Percentiles rank a stretch among this genome's conserved stretches.
These are phyloP conservation scores for Xylariomycetidae sp. DNA, from an alignment of 2,329 filamentous ascomycete species.

Conservation along the genomic window DNA sequence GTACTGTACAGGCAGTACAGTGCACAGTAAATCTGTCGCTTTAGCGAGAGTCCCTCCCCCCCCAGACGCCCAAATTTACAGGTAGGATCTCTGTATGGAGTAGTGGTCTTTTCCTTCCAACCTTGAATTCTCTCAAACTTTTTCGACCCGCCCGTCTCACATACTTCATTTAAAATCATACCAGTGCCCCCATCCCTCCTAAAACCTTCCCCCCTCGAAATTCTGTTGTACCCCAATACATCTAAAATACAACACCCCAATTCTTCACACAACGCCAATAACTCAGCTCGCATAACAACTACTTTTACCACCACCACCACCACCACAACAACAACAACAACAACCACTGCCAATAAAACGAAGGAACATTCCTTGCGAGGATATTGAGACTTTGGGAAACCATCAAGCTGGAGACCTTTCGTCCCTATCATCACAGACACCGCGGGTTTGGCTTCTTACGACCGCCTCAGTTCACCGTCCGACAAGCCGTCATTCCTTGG, in stretches of 20 bases:
- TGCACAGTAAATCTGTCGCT: too few relatives aligned
- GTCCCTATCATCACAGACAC: too few relatives aligned
- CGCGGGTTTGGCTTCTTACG: too few relatives aligned
- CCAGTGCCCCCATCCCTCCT: constrained; percentile 28
- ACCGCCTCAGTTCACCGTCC: too few relatives aligned
- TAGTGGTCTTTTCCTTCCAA: too few relatives aligned
- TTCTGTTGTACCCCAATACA: too few relatives aligned
- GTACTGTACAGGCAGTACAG: too few relatives aligned
- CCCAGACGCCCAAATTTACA: too few relatives aligned
- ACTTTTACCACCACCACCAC: constrained; percentile 5
- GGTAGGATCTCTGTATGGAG: too few relatives aligned
- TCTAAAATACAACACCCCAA: constrained; percentile 20
- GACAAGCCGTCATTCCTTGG: background rate
- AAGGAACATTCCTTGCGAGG: background rate
- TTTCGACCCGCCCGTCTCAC: constrained; percentile 20
- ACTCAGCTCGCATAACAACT: constrained; percentile 7
- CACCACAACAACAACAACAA: constrained; percentile 4
- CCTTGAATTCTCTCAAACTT: constrained; percentile 15
- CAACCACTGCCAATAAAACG: constrained; percentile 1
- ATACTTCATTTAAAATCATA: constrained; percentile 31
- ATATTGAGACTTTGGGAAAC: too few relatives aligned
- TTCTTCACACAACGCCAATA: constrained; percentile 6
- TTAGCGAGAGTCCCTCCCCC: too few relatives aligned
- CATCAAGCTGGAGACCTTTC: too few relatives aligned
- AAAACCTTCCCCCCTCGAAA: constrained; percentile 25